phyloP scores from a whole-genome alignment of 2,329 filamentous ascomycete species.

The Xylariaceae sp. region DNA sequence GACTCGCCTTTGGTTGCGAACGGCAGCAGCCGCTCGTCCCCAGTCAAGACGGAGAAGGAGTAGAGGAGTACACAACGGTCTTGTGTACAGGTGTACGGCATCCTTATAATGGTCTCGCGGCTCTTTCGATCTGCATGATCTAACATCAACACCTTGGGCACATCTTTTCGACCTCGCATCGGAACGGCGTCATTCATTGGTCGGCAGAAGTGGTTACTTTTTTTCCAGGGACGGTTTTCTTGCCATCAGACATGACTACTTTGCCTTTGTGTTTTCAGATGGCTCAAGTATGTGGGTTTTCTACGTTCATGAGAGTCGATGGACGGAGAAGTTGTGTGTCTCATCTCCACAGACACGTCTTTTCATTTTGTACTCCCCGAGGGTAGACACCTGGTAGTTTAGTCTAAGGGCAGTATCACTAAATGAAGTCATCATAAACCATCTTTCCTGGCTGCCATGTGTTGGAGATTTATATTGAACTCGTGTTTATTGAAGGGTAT shows the following conservation, averaged over 20 bases:
- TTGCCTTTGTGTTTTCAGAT: conserved; percentile 17
- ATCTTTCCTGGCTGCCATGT: too few relatives aligned
- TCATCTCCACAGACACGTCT: conserved; percentile 21
- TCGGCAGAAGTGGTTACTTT: conserved; percentile 11
- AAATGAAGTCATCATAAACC: conserved; percentile 8
- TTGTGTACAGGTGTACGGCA: conserved; percentile 15
- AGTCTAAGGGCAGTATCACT: conserved; percentile 21
- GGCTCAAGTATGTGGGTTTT: conserved; percentile 18
- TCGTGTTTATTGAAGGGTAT: too few relatives aligned
- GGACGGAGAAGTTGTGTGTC: conserved; percentile 9
- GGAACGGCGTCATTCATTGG: conserved; percentile 13
- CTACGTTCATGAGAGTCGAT: conserved; percentile 7
- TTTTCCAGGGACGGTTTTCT: conserved; percentile 15
- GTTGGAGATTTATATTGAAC: too few relatives aligned
- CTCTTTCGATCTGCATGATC: conserved; percentile 21
- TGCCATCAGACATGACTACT: too few relatives aligned
- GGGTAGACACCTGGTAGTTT: conserved; percentile 17
- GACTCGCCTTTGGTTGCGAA: conserved; percentile 37
- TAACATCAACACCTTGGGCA: conserved; percentile 18
- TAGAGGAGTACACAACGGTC: conserved; percentile 25
- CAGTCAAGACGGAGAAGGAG: conserved; percentile 35
- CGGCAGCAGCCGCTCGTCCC: conserved; percentile 42
- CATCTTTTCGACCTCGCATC: conserved; percentile 14
- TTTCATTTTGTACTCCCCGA: conserved; percentile 18
- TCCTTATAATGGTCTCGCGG: conserved; percentile 18